Conservation (phyloP, 129 eudicot genomes). For the Helianthus tuberosus region DNA sequence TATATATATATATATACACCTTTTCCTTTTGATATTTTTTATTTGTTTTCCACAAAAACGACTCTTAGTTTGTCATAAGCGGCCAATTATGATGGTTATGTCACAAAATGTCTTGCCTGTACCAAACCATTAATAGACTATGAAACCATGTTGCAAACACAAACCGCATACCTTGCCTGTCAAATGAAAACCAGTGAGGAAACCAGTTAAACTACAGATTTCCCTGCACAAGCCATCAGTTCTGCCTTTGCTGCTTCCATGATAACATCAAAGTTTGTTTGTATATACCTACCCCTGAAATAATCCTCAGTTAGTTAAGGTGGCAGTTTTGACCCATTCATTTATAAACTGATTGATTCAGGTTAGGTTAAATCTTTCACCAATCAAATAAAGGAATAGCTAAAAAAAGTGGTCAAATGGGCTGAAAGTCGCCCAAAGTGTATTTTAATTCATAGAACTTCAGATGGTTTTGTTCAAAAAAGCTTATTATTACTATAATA, state of each 20-base stretch:
- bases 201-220: slow-evolving; percentile 40
- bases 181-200: slow-evolving; percentile 10
- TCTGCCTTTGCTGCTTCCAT: slow-evolving; percentile 97
- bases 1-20: too few relatives aligned
- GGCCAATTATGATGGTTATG: too few relatives aligned
- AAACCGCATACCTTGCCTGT: slow-evolving; percentile 15
- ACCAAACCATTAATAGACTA: too few relatives aligned
- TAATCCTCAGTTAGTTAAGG: slow-evolving; percentile 11
- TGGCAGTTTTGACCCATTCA: slow-evolving; percentile 7
- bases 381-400: not conserved
- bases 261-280: slow-evolving; percentile 65
- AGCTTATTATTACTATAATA: not conserved
- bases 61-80: too few relatives aligned
- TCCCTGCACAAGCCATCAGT: slow-evolving; percentile 67
- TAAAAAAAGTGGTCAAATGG: not conserved
- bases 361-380: not conserved
- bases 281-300: slow-evolving; percentile 88
- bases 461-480: not conserved
- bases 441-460: not conserved
- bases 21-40: too few relatives aligned
- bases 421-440: not conserved
- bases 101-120: too few relatives aligned
- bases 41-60: too few relatives aligned
- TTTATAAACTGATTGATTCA: not conserved
- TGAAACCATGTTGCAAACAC: too few relatives aligned